phyloP scores from a whole-genome alignment of 2,329 filamentous ascomycete genomes.

The Neobulgaria alba region DNA sequence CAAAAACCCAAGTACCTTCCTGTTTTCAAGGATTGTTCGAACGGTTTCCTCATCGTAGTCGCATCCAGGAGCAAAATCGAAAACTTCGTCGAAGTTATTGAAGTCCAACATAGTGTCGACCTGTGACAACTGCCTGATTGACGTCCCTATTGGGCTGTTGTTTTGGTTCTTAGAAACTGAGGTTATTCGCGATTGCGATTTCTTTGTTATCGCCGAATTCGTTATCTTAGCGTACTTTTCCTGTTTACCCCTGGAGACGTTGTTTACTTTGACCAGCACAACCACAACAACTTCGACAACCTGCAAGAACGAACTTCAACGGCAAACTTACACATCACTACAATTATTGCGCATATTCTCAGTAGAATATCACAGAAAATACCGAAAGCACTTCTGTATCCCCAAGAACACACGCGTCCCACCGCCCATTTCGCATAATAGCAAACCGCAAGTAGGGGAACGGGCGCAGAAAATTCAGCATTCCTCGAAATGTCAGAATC shows the following conservation, averaged over 20 bases:
- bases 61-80: slow-evolving; percentile 49
- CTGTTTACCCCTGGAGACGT: slow-evolving; percentile 1
- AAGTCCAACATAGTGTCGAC: slow-evolving; percentile 51
- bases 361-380: neutral
- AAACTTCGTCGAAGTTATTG: slow-evolving; percentile 60
- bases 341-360: neutral
- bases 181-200: neutral
- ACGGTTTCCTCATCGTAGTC: slow-evolving; percentile 53
- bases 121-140: no score
- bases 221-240: slow-evolving; percentile 18
- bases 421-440: neutral
- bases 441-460: neutral
- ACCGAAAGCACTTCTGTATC: neutral
- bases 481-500: slow-evolving; percentile 23
- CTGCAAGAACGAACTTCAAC: slow-evolving; percentile 3
- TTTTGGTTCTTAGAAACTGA: neutral
- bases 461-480: neutral
- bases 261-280: slow-evolving; percentile 6
- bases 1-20: slow-evolving; percentile 61
- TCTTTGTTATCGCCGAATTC: slow-evolving; percentile 2
- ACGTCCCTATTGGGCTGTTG: no score
- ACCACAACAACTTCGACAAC: slow-evolving; percentile 8
- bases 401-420: slow-evolving; percentile 1
- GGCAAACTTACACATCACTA: slow-evolving; percentile 11
- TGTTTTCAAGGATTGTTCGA: slow-evolving; percentile 56